A percentile compares a stretch with the other conserved stretches of the same genome.
These are phyloP conservation scores for Microdochium nivale DNA, from an alignment of 2,329 filamentous ascomycete genomes.

Conservation along the genomic window DNA sequence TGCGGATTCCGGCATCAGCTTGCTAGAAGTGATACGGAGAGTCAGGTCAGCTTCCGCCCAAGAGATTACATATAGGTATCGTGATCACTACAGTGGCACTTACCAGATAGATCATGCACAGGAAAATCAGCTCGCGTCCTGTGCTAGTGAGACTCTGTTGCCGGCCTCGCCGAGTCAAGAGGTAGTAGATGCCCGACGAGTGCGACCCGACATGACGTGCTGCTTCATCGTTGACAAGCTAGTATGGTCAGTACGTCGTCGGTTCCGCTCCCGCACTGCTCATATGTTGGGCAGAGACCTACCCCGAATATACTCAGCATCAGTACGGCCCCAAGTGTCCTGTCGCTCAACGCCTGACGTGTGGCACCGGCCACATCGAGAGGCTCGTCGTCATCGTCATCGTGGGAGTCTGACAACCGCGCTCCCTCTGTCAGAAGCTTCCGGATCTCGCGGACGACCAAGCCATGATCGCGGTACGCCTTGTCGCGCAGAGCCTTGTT, in stretches of 20 bases:
- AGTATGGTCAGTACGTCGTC: neutral
- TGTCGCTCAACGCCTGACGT: neutral
- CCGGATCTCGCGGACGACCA: neutral
- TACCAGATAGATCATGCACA: neutral
- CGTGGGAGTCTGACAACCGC: neutral
- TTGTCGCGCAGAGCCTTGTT: neutral
- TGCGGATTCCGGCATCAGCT: neutral
- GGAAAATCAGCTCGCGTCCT: neutral
- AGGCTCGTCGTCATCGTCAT: neutral
- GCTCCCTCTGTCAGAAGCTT: neutral
- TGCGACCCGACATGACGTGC: neutral
- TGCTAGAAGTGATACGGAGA: neutral
- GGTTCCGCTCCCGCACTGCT: too few relatives aligned
- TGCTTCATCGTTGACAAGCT: neutral
- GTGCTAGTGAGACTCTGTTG: neutral
- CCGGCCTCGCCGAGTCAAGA: neutral
- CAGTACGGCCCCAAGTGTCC: neutral
- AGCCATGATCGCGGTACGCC: neutral
- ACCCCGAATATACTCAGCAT: neutral
- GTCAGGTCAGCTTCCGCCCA: neutral
- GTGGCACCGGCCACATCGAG: neutral
- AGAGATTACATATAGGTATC: too few relatives aligned
- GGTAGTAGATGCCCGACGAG: neutral
- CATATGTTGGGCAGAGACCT: neutral
- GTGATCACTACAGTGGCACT: neutral